These are phyloP conservation scores for Ascochyta koolunga DNA, from an alignment of 2,329 filamentous ascomycete genomes.

Conservation along the genomic window DNA sequence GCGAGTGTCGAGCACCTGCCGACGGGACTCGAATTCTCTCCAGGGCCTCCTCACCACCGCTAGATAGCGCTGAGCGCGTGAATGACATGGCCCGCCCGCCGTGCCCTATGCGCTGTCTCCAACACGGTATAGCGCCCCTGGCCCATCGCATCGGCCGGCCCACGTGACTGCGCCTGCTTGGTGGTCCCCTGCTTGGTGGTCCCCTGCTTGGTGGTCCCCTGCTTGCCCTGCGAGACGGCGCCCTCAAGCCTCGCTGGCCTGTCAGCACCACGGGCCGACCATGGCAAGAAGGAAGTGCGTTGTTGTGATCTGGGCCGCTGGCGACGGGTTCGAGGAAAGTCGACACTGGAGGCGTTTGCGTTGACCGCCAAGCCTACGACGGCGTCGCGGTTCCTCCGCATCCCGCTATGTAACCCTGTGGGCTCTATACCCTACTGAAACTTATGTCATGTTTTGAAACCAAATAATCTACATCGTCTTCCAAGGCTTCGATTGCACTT, in stretches of 20 bases:
- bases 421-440: no score
- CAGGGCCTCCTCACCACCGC: constrained; percentile 18
- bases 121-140: constrained; percentile 10
- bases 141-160: neutral
- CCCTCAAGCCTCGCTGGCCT: neutral
- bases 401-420: no score
- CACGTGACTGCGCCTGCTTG: constrained; percentile 12
- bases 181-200: constrained; percentile 5
- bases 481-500: no score
- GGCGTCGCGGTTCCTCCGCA: no score
- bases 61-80: constrained; percentile 19
- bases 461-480: no score
- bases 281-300: neutral
- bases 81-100: constrained; percentile 25
- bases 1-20: constrained; percentile 31
- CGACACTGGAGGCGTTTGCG: no score
- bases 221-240: no score
- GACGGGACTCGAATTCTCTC: constrained; percentile 23
- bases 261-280: neutral
- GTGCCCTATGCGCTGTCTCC: constrained; percentile 10
- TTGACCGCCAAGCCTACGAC: no score
- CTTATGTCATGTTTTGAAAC: no score
- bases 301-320: neutral
- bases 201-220: constrained; percentile 8
- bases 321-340: constrained; percentile 12